Evolutionary conservation across 352 stramenopile species (phyloP), one percentile per base, ranked within the genome.

Genomic region (Phytophthora sansomeana): DNA sequence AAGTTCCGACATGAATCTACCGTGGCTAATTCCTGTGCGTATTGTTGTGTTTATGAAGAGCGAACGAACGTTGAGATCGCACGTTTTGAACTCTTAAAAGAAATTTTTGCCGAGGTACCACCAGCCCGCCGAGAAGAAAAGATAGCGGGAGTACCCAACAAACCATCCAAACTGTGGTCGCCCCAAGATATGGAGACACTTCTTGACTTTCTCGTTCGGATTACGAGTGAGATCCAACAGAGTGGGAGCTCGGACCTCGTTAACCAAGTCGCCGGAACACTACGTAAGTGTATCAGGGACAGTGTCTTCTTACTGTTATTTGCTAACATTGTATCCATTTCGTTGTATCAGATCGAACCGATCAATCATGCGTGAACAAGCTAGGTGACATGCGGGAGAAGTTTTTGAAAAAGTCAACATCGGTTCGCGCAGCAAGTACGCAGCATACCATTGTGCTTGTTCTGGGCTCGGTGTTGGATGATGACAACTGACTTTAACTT

Each of bases 211-310:
- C 43, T 94, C 17, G 79, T 90, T 41, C 44, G 76, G 14, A 85
- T 94, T 33, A 94, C 85, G 17, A 50, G 58, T 28, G 74, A 93
- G 8, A 72, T 92, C 14, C 85, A 92, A 33, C 65, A 46, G 36
- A 82, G 62, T 17, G 85, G 83, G 3, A 73, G 44, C 6, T 89
- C 80, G 3, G 47, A 89, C 50, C 52, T 76, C 29, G 51, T 84
- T 17, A 30, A 58, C 11, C 47, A 58, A 38, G 63, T 85, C n/a
- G 67, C 80, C 1, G 36, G 70, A 42, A 52, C 58, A 33, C 47
- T 87, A 28, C 46, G 74, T 82, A 75, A 60, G 71, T 70, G 16
- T 8, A 32, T 48, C 4, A n/a, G 42, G 6, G 32, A 28, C 17
- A 21, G 11, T 32, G 14, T 67, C 5, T 21, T 17, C 10, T 0